Percentiles rank a stretch among this genome's conserved stretches.
phyloP scores from a whole-genome alignment of 345 rosid species.

The Crucihimalaya himalaica region DNA sequence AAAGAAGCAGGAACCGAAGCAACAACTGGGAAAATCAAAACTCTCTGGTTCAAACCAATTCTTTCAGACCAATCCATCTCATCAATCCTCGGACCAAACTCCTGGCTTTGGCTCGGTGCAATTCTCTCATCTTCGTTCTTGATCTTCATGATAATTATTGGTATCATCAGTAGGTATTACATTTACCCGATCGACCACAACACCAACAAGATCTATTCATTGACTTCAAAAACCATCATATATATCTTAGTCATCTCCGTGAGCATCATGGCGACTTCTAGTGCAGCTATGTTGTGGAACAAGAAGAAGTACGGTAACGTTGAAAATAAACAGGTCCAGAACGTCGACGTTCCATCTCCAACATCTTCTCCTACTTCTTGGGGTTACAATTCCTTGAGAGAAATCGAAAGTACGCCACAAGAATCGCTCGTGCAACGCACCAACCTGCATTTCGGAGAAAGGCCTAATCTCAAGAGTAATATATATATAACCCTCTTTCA shows the following conservation, averaged over 20 bases:
- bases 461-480: conserved; percentile 78
- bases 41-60: conserved; percentile 60
- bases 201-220: conserved; percentile 42
- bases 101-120: conserved; percentile 75
- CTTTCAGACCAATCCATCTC: conserved; percentile 54
- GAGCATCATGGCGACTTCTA: conserved; percentile 50
- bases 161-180: conserved; percentile 58
- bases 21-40: conserved; percentile 32
- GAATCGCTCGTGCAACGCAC: conserved; percentile 55
- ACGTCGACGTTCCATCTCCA: conserved; percentile 42
- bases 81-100: conserved; percentile 62
- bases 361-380: conserved; percentile 40
- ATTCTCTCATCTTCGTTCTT: conserved; percentile 65
- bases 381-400: conserved; percentile 44
- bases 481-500: conserved; percentile 29
- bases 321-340: conserved; percentile 48
- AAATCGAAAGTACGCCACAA: conserved; percentile 72
- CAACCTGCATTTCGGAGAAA: conserved; percentile 53
- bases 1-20: conserved; percentile 37
- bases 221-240: conserved; percentile 46
- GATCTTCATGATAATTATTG: conserved; percentile 57
- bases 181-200: conserved; percentile 62
- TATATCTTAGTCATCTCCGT: conserved; percentile 53
- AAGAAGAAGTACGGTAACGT: conserved; percentile 45
- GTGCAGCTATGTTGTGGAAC: conserved; percentile 64